Conservation (phyloP, 352 stramenopile species). For the Plasmopara muralis region DNA sequence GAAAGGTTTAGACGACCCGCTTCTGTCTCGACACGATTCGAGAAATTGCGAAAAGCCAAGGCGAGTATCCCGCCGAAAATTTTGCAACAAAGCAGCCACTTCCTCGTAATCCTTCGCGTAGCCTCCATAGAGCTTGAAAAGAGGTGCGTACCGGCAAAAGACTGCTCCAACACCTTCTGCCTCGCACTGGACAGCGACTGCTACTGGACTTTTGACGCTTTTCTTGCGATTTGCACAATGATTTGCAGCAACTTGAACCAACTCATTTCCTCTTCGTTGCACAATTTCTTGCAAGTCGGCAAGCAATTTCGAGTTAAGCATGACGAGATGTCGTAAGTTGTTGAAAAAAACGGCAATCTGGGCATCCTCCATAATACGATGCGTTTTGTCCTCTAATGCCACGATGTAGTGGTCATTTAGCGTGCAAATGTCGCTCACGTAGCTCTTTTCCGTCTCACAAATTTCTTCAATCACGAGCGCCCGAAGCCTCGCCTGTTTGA, state of each 20-base stretch:
- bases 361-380: conserved; percentile 76
- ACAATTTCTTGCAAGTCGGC: conserved; percentile 64
- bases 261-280: conserved; percentile 20
- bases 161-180: conserved; percentile 52
- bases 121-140: conserved; percentile 79
- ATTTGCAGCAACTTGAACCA: background rate
- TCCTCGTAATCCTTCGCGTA: conserved; percentile 84
- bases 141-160: conserved; percentile 72
- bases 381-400: conserved; percentile 63
- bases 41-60: conserved; percentile 53
- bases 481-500: conserved; percentile 25
- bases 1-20: conserved; percentile 57
- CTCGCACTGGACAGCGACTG: conserved; percentile 27
- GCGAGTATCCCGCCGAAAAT: conserved; percentile 42
- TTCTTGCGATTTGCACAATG: conserved; percentile 12
- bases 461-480: conserved; percentile 72
- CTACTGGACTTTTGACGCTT: conserved; percentile 26
- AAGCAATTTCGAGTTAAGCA: conserved; percentile 81
- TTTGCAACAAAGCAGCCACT: conserved; percentile 50
- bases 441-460: conserved; percentile 68
- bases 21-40: conserved; percentile 44
- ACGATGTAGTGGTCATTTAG: conserved; percentile 80
- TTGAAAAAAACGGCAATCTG: conserved; percentile 87
- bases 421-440: conserved; percentile 66
- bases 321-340: conserved; percentile 70